Conservation (phyloP, 2,329 filamentous ascomycete genomes). For the Raffaelea deltoideospora region DNA sequence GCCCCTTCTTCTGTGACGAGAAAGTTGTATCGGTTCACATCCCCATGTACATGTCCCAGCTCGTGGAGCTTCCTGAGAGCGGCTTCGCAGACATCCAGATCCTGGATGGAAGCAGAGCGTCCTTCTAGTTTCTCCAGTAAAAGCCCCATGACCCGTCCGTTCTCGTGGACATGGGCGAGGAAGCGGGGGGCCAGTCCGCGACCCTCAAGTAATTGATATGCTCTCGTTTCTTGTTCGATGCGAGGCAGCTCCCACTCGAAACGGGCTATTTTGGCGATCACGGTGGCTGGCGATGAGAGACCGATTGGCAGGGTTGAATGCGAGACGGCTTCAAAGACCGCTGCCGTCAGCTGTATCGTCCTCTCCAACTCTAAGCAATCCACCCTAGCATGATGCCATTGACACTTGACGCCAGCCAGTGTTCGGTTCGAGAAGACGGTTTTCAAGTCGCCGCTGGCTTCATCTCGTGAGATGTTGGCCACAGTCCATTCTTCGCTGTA, state of each 20-base stretch:
- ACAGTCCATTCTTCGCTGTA: slow-evolving; percentile 14
- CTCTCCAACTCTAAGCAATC: neutral
- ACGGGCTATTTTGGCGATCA: slow-evolving; percentile 17
- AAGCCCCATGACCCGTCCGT: slow-evolving; percentile 20
- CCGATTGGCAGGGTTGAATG: neutral
- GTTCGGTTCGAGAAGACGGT: neutral
- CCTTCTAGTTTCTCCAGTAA: slow-evolving; percentile 19
- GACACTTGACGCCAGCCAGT: neutral
- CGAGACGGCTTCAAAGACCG: slow-evolving; percentile 1
- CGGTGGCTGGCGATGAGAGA: slow-evolving; percentile 7
- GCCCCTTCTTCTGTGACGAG: slow-evolving; percentile 14
- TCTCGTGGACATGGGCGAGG: slow-evolving; percentile 19
- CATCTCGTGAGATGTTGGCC: slow-evolving; percentile 12
- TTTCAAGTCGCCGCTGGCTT: slow-evolving; percentile 10
- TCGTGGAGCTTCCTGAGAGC: slow-evolving; percentile 14
- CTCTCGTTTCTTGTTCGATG: slow-evolving; percentile 17
- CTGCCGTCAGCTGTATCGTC: neutral
- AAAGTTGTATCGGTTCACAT: slow-evolving; percentile 24
- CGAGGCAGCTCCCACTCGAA: slow-evolving; percentile 10
- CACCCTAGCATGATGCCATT: neutral
- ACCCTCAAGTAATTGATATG: slow-evolving; percentile 8
- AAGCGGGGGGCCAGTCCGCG: slow-evolving; percentile 18
- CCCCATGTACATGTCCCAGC: slow-evolving; percentile 18
- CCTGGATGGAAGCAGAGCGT: slow-evolving; percentile 12
- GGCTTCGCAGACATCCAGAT: slow-evolving; percentile 15